Base-by-base conservation (phyloP, 1,139 yeast genomes). In the Candida buenavistaensis region DNA sequence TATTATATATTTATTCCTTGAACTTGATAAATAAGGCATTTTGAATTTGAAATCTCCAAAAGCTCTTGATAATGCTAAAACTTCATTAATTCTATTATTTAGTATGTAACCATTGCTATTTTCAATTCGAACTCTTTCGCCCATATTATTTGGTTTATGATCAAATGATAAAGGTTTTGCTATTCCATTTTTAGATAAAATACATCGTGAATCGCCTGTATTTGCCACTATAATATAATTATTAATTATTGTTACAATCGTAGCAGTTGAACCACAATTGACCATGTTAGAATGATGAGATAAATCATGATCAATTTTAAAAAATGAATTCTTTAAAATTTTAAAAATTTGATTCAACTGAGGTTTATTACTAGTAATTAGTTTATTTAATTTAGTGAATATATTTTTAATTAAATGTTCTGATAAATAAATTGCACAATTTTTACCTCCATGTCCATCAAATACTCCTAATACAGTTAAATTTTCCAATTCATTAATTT, bases 361-460 rank as follows among this genome's bases (percentile, higher is more conserved):
- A n/a, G n/a, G n/a, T n/a, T n/a, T n/a, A n/a, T n/a, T n/a, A n/a
- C n/a, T n/a, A n/a, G n/a, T n/a, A 7, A 21, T n/a, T 27, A 28
- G 42, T 30, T 32, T 21, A 12, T 54, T 53, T 23, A 72, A 41
- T 11, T 49, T 47, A 17, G 52, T 50, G 40, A 69, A 56, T 9
- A 75, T 55, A 14, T 48, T 41, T 17, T 51, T 49, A 2, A 71
- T 68, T 11, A 79, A 60, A 17, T 57, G 58, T n/a, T 68, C 68
- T 27, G 79, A 67, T 3, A 83, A 61, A 46, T 64, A 75, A 28
- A 69, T 70, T 1, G 90, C 80, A 25, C 85, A 72, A 21, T 70
- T 68, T 11, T 72, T 67, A 13, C 90, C 90, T 2, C 94, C 94
- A 54, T 84, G 94, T 3, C 94, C 94, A 55, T 84, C 94, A 57